Conservation (phyloP, 306 rosid species). For the Canavalia gladiata region DNA sequence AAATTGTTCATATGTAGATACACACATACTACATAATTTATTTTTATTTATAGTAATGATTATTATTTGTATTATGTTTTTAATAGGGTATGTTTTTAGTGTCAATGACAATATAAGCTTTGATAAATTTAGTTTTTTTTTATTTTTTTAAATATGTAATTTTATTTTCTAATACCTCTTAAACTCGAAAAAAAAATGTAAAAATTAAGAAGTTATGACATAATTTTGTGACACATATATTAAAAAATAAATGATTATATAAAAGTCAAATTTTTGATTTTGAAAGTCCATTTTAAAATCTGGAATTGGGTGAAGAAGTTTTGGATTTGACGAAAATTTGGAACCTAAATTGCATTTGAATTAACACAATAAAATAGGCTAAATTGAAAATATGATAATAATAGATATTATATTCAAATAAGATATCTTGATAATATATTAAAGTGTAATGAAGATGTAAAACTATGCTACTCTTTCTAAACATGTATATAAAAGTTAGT, state of each 20-base stretch:
- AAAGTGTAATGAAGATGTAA: constrained; percentile 15
- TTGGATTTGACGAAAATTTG: constrained; percentile 49
- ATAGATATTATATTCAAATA: not conserved
- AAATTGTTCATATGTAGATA: no score
- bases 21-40: not conserved
- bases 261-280: constrained; percentile 51
- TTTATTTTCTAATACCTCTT: not conserved
- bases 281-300: constrained; percentile 18
- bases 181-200: not conserved
- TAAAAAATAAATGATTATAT: not conserved
- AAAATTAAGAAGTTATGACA: not conserved
- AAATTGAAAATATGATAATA: not conserved
- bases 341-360: constrained; percentile 34
- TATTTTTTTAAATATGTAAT: constrained; percentile 13
- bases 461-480: constrained; percentile 48
- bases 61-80: constrained; percentile 30
- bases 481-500: constrained; percentile 35
- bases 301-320: constrained; percentile 12
- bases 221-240: not conserved
- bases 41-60: not conserved
- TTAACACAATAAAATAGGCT: not conserved
- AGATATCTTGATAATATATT: not conserved
- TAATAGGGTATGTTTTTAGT: constrained; percentile 73
- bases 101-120: constrained; percentile 77
- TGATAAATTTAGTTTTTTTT: constrained; percentile 56